Percentiles rank a stretch among this genome's conserved stretches.
These are phyloP conservation scores for Chaetomium olivaceum DNA, from an alignment of 2,329 filamentous ascomycete species.

Conservation along the genomic window DNA sequence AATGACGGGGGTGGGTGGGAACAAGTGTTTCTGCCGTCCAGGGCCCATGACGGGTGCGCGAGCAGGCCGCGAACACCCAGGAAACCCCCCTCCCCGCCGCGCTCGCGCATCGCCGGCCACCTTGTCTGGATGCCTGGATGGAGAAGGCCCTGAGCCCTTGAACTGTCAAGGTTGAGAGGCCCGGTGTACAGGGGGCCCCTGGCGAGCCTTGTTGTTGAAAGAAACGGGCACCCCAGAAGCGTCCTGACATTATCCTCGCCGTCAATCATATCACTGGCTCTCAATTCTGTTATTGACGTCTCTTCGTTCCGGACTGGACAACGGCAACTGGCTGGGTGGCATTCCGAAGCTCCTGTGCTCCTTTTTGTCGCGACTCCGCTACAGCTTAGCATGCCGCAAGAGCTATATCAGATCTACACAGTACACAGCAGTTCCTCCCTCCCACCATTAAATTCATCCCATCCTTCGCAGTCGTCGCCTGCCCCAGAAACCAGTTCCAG, in stretches of 20 bases:
- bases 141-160: conserved; percentile 14
- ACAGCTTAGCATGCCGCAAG: conserved; percentile 29
- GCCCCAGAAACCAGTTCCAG: conserved; percentile 32
- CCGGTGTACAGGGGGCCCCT: conserved; percentile 7
- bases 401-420: conserved; percentile 30
- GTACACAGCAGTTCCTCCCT: conserved; percentile 10
- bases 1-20: conserved; percentile 5
- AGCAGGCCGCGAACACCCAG: conserved; percentile 9
- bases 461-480: conserved; percentile 29
- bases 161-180: conserved; percentile 19
- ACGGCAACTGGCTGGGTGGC: conserved; percentile 16
- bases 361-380: conserved; percentile 19
- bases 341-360: conserved; percentile 19
- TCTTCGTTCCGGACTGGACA: conserved; percentile 15
- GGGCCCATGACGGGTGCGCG: conserved; percentile 9
- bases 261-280: conserved; percentile 31
- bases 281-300: conserved; percentile 28
- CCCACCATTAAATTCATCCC: conserved; percentile 27
- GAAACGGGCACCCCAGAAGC: conserved; percentile 5
- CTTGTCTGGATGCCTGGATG: conserved; percentile 1
- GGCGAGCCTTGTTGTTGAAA: conserved; percentile 6
- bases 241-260: conserved; percentile 29
- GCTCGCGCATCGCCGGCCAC: conserved; percentile 9
- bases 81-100: conserved; percentile 11
- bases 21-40: conserved; percentile 8